Conservation (phyloP, 495 filamentous ascomycete species). For the Mytilinidion resinicola region DNA sequence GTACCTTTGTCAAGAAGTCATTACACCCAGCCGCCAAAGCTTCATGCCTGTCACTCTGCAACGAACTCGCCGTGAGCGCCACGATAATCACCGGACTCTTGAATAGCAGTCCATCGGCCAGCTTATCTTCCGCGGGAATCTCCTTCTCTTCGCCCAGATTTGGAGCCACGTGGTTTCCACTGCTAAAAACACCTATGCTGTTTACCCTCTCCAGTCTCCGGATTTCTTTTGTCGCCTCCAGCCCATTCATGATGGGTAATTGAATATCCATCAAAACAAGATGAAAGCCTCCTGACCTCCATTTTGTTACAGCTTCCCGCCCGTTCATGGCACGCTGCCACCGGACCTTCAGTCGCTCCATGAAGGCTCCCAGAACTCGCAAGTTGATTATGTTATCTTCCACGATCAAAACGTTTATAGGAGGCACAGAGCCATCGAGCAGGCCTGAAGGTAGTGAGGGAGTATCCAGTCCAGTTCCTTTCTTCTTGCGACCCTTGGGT, state of each 20-base stretch:
- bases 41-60: constrained; percentile 92
- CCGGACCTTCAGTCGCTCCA: constrained; percentile 93
- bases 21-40: constrained; percentile 95
- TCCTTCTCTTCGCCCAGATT: constrained; percentile 26
- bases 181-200: constrained; percentile 73
- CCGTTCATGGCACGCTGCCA: constrained; percentile 97
- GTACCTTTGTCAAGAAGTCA: constrained; percentile 96
- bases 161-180: constrained; percentile 28
- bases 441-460: constrained; percentile 55
- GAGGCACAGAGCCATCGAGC: constrained; percentile 78
- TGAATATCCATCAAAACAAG: constrained; percentile 98
- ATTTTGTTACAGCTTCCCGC: constrained; percentile 84
- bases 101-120: constrained; percentile 69
- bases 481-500: constrained; percentile 36
- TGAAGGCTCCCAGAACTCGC: constrained; percentile 85
- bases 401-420: constrained; percentile 95
- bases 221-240: constrained; percentile 97
- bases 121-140: constrained; percentile 54
- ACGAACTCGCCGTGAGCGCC: constrained; percentile 82
- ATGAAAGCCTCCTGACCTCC: constrained; percentile 92
- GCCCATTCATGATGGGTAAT: constrained; percentile 90
- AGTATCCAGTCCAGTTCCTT: constrained; percentile 44
- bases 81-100: constrained; percentile 97
- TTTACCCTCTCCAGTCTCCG: constrained; percentile 82
- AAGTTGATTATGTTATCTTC: constrained; percentile 99